These are phyloP conservation scores for Discostella stelligeroides DNA, from an alignment of 108 stramenopile species.

Conservation along the genomic window DNA sequence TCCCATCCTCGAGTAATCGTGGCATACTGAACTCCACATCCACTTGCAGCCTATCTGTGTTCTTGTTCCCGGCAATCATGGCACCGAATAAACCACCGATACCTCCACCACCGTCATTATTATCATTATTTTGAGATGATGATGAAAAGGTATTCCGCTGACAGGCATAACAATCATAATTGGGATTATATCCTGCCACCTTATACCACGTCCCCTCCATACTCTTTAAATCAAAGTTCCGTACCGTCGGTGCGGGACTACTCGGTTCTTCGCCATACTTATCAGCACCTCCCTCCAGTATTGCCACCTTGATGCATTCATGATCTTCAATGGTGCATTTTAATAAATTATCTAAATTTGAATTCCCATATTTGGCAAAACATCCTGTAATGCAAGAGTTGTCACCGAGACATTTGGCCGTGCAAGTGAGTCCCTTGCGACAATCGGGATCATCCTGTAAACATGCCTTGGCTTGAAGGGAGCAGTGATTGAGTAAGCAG, in stretches of 20 bases:
- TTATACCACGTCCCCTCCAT: constrained; percentile 97
- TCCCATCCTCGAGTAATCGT: constrained; percentile 81
- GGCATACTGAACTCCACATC: constrained; percentile 95
- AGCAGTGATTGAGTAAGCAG: constrained; percentile 84
- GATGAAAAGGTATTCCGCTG: constrained; percentile 93
- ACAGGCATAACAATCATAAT: constrained; percentile 98
- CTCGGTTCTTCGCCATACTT: constrained; percentile 74
- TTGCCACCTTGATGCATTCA: constrained; percentile 97
- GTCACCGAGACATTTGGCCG: constrained; percentile 91
- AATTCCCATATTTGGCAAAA: constrained; percentile 94
- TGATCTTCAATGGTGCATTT: constrained; percentile 96
- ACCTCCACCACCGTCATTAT: constrained; percentile 14
- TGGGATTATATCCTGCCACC: constrained; percentile 94
- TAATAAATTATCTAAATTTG: constrained; percentile 89
- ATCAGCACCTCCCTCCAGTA: constrained; percentile 87
- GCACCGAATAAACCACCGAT: constrained; percentile 48
- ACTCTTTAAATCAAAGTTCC: constrained; percentile 75
- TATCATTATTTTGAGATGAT: constrained; percentile 35
- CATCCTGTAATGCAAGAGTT: constrained; percentile 96
- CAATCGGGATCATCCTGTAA: constrained; percentile 84
- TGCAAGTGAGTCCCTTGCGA: constrained; percentile 92
- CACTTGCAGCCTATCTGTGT: constrained; percentile 65
- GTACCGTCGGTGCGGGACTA: constrained; percentile 78
- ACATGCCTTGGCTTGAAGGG: constrained; percentile 85
- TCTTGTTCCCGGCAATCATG: constrained; percentile 20